These are phyloP conservation scores for Brassica balearica DNA, from an alignment of 441 rosid genomes.

Conservation along the genomic window DNA sequence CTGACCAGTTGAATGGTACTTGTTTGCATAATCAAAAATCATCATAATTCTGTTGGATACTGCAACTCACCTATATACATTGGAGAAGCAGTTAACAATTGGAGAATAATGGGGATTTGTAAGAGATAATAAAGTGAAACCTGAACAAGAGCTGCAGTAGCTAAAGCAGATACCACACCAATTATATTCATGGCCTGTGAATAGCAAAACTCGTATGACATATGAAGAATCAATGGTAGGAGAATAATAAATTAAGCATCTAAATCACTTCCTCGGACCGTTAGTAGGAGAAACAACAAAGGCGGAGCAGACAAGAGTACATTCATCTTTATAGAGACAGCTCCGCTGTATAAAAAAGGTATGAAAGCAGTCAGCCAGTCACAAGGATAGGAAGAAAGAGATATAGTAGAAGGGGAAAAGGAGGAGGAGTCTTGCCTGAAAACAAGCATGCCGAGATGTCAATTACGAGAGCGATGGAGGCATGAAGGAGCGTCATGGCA, in stretches of 20 bases:
- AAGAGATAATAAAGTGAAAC: slow-evolving; percentile 47
- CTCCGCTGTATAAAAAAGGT: slow-evolving; percentile 45
- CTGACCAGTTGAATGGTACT: slow-evolving; percentile 48
- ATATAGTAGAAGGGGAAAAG: too few species aligned
- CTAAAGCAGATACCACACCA: slow-evolving; percentile 78
- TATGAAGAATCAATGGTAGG: slow-evolving; percentile 7
- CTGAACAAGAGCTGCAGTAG: slow-evolving; percentile 91
- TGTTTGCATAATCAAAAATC: slow-evolving; percentile 38
- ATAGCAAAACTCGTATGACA: slow-evolving; percentile 25
- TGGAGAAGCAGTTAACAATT: slow-evolving; percentile 9
- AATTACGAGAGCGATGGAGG: slow-evolving; percentile 70
- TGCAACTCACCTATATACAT: slow-evolving; percentile 68
- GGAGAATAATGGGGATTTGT: background rate
- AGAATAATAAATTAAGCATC: background rate
- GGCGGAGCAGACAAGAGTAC: slow-evolving; percentile 92
- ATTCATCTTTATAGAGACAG: slow-evolving; percentile 94
- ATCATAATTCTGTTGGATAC: slow-evolving; percentile 40
- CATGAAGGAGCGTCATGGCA: slow-evolving; percentile 87
- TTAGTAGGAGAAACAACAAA: slow-evolving; percentile 71
- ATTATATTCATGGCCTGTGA: slow-evolving; percentile 70
- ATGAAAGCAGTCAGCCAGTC: too few species aligned
- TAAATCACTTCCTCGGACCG: slow-evolving; percentile 45
- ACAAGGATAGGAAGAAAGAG: slow-evolving; percentile 10
- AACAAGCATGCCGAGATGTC: slow-evolving; percentile 85
- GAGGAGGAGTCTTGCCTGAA: slow-evolving; percentile 62